Evolutionary conservation across 129 eudicot genomes (phyloP), one percentile per base, ranked within the genome.

Genomic region (Heracleum sosnowskyi): DNA sequence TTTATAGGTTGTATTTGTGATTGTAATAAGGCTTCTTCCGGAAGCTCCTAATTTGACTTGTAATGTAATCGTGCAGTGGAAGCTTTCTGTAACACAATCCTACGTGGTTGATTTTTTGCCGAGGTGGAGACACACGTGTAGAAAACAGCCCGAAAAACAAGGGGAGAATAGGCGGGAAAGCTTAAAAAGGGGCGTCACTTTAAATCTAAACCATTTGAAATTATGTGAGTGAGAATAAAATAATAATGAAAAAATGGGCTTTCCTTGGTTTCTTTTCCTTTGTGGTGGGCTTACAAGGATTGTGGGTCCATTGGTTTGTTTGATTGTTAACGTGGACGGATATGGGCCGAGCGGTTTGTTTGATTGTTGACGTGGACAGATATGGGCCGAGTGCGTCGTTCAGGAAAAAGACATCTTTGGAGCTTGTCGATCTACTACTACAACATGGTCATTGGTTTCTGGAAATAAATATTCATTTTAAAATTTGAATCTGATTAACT

Each of bases 21-120:
- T 5, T 44, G 36, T 11, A 42, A n/a, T 42, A 33, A 12, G 77
- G 86, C 86, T 86, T 88, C 81, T 82, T 78, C 79, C 11, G 57
- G 92, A 88, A 88, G 92, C 86, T 77, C 75, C 41, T 42, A 72
- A 76, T 71, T 63, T 20, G 26, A 41, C 66, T 60, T 62, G 4
- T 55, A 18, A 29, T 40, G 24, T 9, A 80, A 20, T 34, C 80
- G 86, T 77, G 81, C 35, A 35, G 80, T 12, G 77, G 77, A 83
- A 83, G 86, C 79, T 37, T 74, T 42, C 3, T 29, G 18, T 20
- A 15, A 29, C 63, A 17, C 37, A 37, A 70, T 72, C 77, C 36
- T 84, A 83, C 89, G 85, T 85, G 88, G 85, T 28, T 8, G 24
- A n/a, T 26, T 1, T 69, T 77, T 82, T 79, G 86, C 69, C 20